Percentiles rank a stretch among this genome's conserved stretches.
Evolutionary conservation across 2,329 filamentous ascomycete genomes (phyloP).

Genomic region (Dichotomopilus funicola): DNA sequence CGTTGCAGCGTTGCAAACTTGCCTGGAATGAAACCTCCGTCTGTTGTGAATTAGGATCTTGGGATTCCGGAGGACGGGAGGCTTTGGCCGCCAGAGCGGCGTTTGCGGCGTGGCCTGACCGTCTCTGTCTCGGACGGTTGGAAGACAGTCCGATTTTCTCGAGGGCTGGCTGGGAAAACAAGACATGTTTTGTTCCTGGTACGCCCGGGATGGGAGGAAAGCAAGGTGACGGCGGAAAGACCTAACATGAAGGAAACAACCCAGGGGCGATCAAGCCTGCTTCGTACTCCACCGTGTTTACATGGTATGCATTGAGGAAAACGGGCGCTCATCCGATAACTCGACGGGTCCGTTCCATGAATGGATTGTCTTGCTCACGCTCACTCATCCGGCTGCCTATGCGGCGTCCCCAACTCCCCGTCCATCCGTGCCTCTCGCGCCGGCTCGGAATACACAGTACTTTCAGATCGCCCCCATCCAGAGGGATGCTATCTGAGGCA

Average conservation of each 20-base stretch:
- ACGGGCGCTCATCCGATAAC: not conserved
- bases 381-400: conserved; percentile 1
- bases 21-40: not conserved
- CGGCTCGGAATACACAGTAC: not conserved
- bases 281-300: too few species aligned
- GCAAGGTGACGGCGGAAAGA: too few species aligned
- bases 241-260: too few species aligned
- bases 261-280: too few species aligned
- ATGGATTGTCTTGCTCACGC: too few species aligned
- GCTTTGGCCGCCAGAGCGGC: conserved; percentile 5
- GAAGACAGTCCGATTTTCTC: not conserved
- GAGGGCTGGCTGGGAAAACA: too few species aligned
- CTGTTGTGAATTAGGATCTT: not conserved
- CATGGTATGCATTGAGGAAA: not conserved
- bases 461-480: too few species aligned
- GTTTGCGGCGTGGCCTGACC: conserved; percentile 7
- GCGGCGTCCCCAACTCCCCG: not conserved
- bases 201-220: too few species aligned
- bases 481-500: conserved; percentile 5
- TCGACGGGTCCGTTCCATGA: not conserved
- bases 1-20: conserved; percentile 4
- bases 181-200: too few species aligned
- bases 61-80: not conserved
- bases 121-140: conserved; percentile 12
- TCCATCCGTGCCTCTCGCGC: not conserved